Base-by-base conservation (phyloP, 1,139 yeast genomes). In the Arxiozyma slooffiae region DNA sequence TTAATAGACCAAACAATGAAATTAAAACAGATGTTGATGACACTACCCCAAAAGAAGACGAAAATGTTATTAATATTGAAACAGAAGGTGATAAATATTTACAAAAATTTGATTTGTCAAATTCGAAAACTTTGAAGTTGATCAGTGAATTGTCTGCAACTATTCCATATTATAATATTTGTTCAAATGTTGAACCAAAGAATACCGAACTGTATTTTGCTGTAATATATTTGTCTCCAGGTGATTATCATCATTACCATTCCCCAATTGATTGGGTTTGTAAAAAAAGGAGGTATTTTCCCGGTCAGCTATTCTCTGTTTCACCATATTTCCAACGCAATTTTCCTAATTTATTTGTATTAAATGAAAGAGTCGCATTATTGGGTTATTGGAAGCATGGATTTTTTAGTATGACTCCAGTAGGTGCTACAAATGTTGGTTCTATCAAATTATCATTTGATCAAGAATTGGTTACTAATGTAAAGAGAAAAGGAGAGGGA, bases 401-500 rank as follows among this genome's bases (percentile, higher is more conserved):
- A 0, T 94, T 94, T 65, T 92, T 92, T 71, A 85, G 95, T 55
- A 94, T 94, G 99, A 90, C 96, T 2, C 97, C 98, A 0, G 98
- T 94, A 11, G 99, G 99, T 24, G 99, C 99, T 30, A 94, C 98
- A 7, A 94, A 94, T 67, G 99, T 94, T 40, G 99, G 99, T 20
- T 85, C 95, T 61, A 92, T 94, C 58, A 81, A 85, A 52, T 79
- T 94, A 57, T 88, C 90, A 64, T 94, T 94, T 62, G 99, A 94
- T 70, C 84, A 85, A 68, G 92, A 88, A 63, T 77, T 94, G 62
- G 79, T 83, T 50, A 94, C 98, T 5, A 94, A 94, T 44, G 60
- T 57, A 17, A 60, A 54, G 41, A 55, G 61, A 39, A 56, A 56
- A 17, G 55, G 53, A 21, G 85, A 57, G 37, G 42, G 26, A 70